Evolutionary conservation across 2,329 filamentous ascomycete species (phyloP).

Genomic region (Knoxdaviesia proteae): DNA sequence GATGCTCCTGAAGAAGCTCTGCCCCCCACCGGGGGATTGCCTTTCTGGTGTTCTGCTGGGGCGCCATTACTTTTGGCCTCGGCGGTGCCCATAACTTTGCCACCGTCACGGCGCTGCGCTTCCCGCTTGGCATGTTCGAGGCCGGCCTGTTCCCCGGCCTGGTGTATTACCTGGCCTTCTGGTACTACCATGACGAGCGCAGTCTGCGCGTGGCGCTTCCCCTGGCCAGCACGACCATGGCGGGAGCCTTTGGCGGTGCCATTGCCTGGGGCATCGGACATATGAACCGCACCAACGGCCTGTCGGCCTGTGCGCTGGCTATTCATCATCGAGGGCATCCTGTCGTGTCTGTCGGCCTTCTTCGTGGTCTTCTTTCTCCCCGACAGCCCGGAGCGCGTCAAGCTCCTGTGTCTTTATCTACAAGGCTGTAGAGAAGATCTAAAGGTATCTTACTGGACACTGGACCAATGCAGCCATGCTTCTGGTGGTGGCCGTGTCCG

Average conservation of each 20-base stretch:
- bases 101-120: constrained; percentile 43
- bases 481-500: constrained; percentile 16
- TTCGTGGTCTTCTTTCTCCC: constrained; percentile 50
- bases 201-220: constrained; percentile 50
- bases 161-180: constrained; percentile 50
- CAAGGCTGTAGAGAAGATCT: constrained; percentile 33
- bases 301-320: constrained; percentile 47
- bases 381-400: constrained; percentile 41
- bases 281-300: constrained; percentile 41
- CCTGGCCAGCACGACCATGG: constrained; percentile 46
- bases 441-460: constrained; percentile 47
- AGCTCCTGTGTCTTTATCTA: constrained; percentile 33
- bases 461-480: constrained; percentile 40
- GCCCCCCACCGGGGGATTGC: constrained; percentile 42
- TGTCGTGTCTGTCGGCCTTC: constrained; percentile 42
- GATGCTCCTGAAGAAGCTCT: constrained; percentile 41
- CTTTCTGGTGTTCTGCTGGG: constrained; percentile 47
- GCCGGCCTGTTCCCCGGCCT: constrained; percentile 50
- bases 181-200: constrained; percentile 51
- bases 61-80: constrained; percentile 43
- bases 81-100: constrained; percentile 41
- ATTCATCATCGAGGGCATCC: constrained; percentile 41
- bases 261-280: constrained; percentile 53
- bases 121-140: constrained; percentile 49
- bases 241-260: constrained; percentile 52